Evolutionary conservation across 306 rosid genomes (phyloP), one percentile per base, ranked within the genome.

Genomic region (Morella rubra): DNA sequence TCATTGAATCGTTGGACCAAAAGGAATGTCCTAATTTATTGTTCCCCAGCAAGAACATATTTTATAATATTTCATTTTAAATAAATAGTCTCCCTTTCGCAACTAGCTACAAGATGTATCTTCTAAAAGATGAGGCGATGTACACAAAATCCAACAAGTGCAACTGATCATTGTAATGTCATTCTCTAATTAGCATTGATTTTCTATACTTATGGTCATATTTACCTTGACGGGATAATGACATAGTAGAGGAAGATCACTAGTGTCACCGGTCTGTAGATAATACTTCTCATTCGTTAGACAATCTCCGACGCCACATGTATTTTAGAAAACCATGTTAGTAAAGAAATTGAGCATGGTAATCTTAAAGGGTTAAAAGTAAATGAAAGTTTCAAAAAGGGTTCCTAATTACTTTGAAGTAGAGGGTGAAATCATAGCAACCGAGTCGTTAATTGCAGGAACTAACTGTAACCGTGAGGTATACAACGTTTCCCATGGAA

Each of bases 201-300:
- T 8, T 46, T 13, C n/a, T 46, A 4, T n/a, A 46, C 11, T 46
- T 46, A 7, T 9, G 11, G 12, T 7, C 1, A 8, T 1, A 46
- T 10, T 18, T 15, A 93, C 98, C 97, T 93, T 93, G 14, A 93
- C 94, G 59, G 98, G 98, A 82, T 93, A 93, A 80, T 93, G 98
- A 64, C 98, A 93, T 47, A 93, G 87, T 44, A 94, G 90, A 70
- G 98, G 98, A 84, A 94, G 97, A 10, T 27, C 37, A 27, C 85
- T 80, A 2, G 81, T 65, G 73, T 94, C 98, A 45, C 98, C 98
- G 4, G 98, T 94, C 80, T 94, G 95, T 8, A 73, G 13, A 74
- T 94, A 94, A 19, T 24, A 62, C 0, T 22, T 0, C 22, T 8
- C 83, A 56, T 59, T 85, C 0, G 58, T 9, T 12, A 82, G 41